Evolutionary conservation across 352 stramenopile genomes (phyloP), one percentile per base, ranked within the genome.

Genomic region (Globisporangium uncinulatum): DNA sequence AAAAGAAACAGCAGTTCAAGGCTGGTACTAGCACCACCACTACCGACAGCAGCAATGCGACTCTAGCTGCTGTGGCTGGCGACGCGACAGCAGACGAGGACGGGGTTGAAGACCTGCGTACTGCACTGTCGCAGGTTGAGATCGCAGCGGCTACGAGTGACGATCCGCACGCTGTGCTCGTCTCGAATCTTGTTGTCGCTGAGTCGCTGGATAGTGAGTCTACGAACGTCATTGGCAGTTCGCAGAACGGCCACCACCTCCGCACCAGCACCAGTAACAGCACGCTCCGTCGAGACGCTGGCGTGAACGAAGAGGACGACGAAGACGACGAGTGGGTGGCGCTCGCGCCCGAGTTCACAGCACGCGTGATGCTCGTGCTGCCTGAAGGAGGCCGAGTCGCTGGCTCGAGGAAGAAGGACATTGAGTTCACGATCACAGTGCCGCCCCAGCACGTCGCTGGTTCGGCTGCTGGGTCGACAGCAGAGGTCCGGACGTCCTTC

Each of bases 1-100:
- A 89, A 15, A 90, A 98, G 74, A 97, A 98, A 58, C 73, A 86
- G 56, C 77, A 74, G 8, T 29, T 17, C 43, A 94, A 90, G 49
- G 70, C 83, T 54, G 61, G 73, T 59, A 60, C 54, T 14, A 65
- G 62, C 10, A 47, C 57, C 10, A 54, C 48, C 19, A 46, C 51
- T 9, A 52, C 66, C 11, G 53, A 31, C 36, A 9, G 58, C 67
- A 14, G 63, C 51, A 45, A 54, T 14, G 14, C 1, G 9, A 42
- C 24, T 1, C 24, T 29, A 29, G 56, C 10, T 13, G 14, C 37
- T 21, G 29, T 31, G 34, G 43, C 19, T 55, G 55, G 24, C 24
- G 24, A 29, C 24, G 24, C 4, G 24, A 17, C 21, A 43, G 8
- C 37, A 37, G 24, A 7, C 42, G 7, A n/a, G 19, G 31, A 54